Evolutionary conservation across 192 early-diverging fungal genomes (phyloP).

Genomic region (Entomortierella beljakovae): DNA sequence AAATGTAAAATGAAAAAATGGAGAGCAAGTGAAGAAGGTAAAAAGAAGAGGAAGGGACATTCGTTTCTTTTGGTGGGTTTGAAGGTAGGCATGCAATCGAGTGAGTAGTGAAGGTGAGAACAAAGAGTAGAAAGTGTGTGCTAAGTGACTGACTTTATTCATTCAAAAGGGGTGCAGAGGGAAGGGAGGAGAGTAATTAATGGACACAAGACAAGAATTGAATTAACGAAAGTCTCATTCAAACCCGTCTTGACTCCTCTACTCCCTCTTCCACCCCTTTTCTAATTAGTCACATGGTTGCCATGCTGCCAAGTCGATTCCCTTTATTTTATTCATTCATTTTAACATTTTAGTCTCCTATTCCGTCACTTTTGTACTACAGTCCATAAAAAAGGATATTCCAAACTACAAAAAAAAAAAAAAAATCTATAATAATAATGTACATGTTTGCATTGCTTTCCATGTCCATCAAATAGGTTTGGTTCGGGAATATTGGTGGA

Average conservation of each 20-base stretch:
- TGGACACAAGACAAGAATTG: not conserved
- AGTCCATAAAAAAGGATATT: too few species aligned
- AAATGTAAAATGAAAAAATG: not conserved
- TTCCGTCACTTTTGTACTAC: not conserved
- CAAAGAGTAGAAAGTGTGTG: not conserved
- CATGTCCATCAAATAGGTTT: too few species aligned
- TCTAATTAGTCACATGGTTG: not conserved
- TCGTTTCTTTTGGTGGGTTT: too few species aligned
- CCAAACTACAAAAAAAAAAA: too few species aligned
- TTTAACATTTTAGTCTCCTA: not conserved
- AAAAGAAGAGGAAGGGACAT: not conserved
- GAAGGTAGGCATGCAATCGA: not conserved
- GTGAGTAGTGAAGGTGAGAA: slow-evolving; percentile 1
- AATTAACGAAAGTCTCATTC: not conserved
- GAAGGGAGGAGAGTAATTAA: not conserved
- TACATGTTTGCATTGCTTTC: too few species aligned
- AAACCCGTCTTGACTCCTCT: not conserved
- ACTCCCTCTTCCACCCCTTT: not conserved
- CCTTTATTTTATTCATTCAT: not conserved
- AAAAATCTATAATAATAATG: too few species aligned
- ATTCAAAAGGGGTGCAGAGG: not conserved
- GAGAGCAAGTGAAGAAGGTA: not conserved
- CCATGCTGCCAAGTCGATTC: not conserved
- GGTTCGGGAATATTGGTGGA: too few species aligned
- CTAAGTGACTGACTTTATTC: not conserved